Conservation (phyloP, 2,329 filamentous ascomycete genomes). For the Sordariomycetes sp. region DNA sequence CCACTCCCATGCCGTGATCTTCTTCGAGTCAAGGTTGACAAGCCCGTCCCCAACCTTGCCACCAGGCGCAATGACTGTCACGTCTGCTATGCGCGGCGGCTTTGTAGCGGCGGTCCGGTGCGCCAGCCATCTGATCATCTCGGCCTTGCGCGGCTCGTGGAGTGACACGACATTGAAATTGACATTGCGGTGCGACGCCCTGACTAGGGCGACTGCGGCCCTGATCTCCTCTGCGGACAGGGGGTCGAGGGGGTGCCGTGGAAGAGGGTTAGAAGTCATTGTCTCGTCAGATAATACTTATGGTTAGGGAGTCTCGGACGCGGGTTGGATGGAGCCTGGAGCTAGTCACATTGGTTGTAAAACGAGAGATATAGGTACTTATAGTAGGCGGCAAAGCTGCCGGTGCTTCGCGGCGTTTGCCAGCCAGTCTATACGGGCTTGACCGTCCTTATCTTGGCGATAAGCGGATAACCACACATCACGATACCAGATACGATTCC, state of each 20-base stretch:
- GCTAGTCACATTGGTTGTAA: not conserved
- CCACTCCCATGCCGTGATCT: constrained; percentile 61
- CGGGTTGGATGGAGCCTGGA: no score
- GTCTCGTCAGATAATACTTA: not conserved
- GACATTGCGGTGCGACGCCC: constrained; percentile 54
- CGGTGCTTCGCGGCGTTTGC: no score
- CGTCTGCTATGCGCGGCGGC: constrained; percentile 50
- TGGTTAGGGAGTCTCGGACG: not conserved
- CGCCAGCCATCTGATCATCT: constrained; percentile 70
- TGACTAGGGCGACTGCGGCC: constrained; percentile 52
- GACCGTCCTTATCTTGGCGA: not conserved
- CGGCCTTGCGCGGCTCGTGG: constrained; percentile 71
- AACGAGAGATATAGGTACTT: not conserved
- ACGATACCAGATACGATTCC: not conserved
- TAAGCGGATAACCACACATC: no score
- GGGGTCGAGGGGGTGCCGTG: constrained; percentile 54
- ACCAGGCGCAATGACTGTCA: constrained; percentile 67
- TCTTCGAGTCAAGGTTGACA: constrained; percentile 55
- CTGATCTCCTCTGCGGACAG: constrained; percentile 63
- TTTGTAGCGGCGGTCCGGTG: constrained; percentile 44
- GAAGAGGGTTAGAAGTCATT: not conserved
- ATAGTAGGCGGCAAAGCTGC: not conserved
- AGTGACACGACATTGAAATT: constrained; percentile 81
- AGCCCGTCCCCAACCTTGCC: constrained; percentile 75
- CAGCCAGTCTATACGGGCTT: no score